Conservation (phyloP, 2,329 filamentous ascomycete species). For the Fonsecaea monophora region DNA sequence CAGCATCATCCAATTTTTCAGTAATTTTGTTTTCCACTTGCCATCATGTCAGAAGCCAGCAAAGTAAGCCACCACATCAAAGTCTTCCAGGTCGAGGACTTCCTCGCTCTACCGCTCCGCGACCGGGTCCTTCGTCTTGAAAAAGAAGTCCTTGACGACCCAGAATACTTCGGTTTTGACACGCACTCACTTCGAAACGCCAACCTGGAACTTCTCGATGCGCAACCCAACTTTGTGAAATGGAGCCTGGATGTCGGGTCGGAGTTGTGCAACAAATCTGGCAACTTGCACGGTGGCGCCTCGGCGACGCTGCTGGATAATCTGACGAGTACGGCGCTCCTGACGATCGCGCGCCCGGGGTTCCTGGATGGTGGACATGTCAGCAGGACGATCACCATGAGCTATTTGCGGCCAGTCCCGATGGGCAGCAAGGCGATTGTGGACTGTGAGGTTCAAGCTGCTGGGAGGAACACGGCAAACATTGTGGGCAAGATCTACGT, state of each 20-base stretch:
- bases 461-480: slow-evolving; percentile 33
- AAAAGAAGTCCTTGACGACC: slow-evolving; percentile 25
- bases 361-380: slow-evolving; percentile 62
- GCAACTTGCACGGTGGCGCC: slow-evolving; percentile 48
- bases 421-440: slow-evolving; percentile 27
- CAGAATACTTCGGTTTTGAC: slow-evolving; percentile 34
- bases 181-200: background rate
- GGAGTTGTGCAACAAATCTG: slow-evolving; percentile 34
- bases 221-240: slow-evolving; percentile 25
- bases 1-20: background rate
- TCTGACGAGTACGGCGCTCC: slow-evolving; percentile 66
- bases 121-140: slow-evolving; percentile 31
- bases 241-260: slow-evolving; percentile 31
- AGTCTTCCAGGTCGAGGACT: slow-evolving; percentile 20
- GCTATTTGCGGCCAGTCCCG: slow-evolving; percentile 33
- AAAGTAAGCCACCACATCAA: slow-evolving; percentile 12
- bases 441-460: slow-evolving; percentile 31
- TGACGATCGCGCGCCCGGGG: slow-evolving; percentile 63
- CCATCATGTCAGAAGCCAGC: slow-evolving; percentile 17
- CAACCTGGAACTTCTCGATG: slow-evolving; percentile 27
- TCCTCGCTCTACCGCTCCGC: slow-evolving; percentile 21
- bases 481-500: slow-evolving; percentile 33
- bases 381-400: slow-evolving; percentile 37
- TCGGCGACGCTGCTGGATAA: slow-evolving; percentile 72
- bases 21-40: background rate